These are phyloP conservation scores for Chaetothyriales sp. DNA, from an alignment of 2,329 filamentous ascomycete genomes.

Conservation along the genomic window DNA sequence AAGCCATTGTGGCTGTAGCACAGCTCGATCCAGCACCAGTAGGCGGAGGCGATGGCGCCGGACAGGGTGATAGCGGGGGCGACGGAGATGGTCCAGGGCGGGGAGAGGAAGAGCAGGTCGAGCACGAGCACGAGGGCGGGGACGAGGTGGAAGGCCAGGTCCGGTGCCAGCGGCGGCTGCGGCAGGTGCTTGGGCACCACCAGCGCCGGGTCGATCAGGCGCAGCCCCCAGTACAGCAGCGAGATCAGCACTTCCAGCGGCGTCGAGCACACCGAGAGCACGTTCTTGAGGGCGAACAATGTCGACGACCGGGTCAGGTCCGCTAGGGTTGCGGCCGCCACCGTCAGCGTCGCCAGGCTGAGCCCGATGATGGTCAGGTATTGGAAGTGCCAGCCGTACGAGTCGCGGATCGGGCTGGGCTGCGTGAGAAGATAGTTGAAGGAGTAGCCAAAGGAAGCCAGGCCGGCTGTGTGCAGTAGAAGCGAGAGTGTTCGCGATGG, in stretches of 20 bases:
- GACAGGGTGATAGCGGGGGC: slow-evolving; percentile 37
- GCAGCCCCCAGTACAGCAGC: slow-evolving; percentile 45
- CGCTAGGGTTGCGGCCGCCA: slow-evolving; percentile 38
- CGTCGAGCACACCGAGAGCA: slow-evolving; percentile 40
- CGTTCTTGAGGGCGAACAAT: slow-evolving; percentile 44
- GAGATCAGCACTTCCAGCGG: slow-evolving; percentile 47
- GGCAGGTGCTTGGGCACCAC: slow-evolving; percentile 14
- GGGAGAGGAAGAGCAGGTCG: slow-evolving; percentile 43
- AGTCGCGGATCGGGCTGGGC: slow-evolving; percentile 36
- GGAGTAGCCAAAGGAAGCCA: slow-evolving; percentile 29
- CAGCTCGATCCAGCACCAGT: slow-evolving; percentile 50
- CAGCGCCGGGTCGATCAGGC: slow-evolving; percentile 26
- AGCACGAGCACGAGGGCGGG: slow-evolving; percentile 39
- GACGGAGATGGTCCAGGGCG: slow-evolving; percentile 44
- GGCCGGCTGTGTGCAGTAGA: slow-evolving; percentile 25
- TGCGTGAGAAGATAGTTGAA: slow-evolving; percentile 32
- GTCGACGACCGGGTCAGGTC: slow-evolving; percentile 38
- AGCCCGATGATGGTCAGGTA: slow-evolving; percentile 50
- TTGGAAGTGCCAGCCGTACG: slow-evolving; percentile 52
- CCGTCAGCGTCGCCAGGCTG: slow-evolving; percentile 39
- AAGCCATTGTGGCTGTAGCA: slow-evolving; percentile 46
- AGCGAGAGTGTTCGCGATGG: slow-evolving; percentile 30
- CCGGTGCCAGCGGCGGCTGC: slow-evolving; percentile 17
- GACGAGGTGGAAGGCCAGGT: slow-evolving; percentile 35
- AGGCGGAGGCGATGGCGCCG: slow-evolving; percentile 38